These are phyloP conservation scores for Phymatotrichopsis omnivora DNA, from an alignment of 2,329 filamentous ascomycete genomes.

Conservation along the genomic window DNA sequence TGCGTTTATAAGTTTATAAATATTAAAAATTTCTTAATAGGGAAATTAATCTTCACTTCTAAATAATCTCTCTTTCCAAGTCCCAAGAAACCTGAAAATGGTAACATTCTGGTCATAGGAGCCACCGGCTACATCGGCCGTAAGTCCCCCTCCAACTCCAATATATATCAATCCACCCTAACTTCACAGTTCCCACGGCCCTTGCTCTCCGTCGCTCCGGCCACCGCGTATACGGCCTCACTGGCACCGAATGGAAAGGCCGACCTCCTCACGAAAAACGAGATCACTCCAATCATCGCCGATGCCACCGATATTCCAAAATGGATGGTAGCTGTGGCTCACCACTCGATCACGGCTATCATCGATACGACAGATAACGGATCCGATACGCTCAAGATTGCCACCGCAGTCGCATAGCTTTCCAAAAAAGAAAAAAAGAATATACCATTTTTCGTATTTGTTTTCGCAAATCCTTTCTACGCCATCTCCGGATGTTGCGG, in stretches of 20 bases:
- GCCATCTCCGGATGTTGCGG: conserved; percentile 19
- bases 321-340: conserved; percentile 27
- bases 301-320: conserved; percentile 25
- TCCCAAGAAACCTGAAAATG: conserved; percentile 28
- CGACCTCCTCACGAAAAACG: conserved; percentile 30
- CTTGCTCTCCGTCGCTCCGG: conserved; percentile 30
- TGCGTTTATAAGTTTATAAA: too few relatives aligned
- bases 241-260: conserved; percentile 34
- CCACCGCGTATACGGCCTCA: conserved; percentile 36
- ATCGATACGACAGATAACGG: conserved; percentile 33
- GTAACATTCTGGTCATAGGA: conserved; percentile 34
- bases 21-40: too few relatives aligned
- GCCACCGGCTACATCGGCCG: conserved; percentile 34
- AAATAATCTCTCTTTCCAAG: too few relatives aligned
- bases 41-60: too few relatives aligned
- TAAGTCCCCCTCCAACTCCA: background rate
- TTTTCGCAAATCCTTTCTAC: conserved; percentile 31
- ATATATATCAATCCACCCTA: background rate
- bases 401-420: conserved; percentile 27
- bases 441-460: conserved; percentile 32
- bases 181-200: conserved; percentile 13
- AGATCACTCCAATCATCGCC: conserved; percentile 35
- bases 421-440: conserved; percentile 28
- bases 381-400: conserved; percentile 27
- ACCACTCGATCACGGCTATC: conserved; percentile 34